A percentile compares a stretch with the other conserved stretches of the same genome.
Conservation (phyloP, 805 yeast species). For the Lachancea mirantina region DNA sequence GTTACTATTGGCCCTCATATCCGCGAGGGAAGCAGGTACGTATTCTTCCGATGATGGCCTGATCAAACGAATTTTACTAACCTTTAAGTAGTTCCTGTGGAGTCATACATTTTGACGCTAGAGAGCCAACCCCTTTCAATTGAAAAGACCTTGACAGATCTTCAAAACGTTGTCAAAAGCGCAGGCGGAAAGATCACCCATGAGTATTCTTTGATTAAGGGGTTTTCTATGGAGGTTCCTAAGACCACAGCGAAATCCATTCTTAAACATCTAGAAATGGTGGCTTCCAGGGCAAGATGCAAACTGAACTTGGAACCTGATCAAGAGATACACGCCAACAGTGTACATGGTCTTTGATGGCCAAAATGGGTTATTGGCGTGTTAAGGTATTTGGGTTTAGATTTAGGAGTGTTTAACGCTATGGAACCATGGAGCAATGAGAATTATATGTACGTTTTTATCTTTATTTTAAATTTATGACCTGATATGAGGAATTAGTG, state of each 20-base stretch:
- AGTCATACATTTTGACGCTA: constrained; percentile 7
- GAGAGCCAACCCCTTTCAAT: constrained; percentile 5
- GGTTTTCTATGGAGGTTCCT: constrained; percentile 40
- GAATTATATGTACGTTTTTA: too few species aligned
- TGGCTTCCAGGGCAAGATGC: constrained; percentile 17
- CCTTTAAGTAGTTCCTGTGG: constrained; percentile 1
- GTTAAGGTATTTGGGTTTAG: too few species aligned
- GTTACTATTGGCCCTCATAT: too few species aligned
- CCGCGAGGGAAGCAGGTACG: too few species aligned
- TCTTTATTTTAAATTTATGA: too few species aligned
- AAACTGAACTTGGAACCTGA: constrained; percentile 23
- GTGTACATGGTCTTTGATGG: constrained; percentile 4
- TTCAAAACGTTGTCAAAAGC: constrained; percentile 30
- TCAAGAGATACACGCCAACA: constrained; percentile 22
- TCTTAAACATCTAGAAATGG: constrained; percentile 12
- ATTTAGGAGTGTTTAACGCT: too few species aligned
- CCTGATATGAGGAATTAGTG: too few species aligned
- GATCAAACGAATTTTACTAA: constrained; percentile 4
- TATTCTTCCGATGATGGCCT: neutral
- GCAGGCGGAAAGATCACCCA: constrained; percentile 42
- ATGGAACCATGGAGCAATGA: too few species aligned
- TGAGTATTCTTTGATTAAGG: constrained; percentile 43
- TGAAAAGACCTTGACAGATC: constrained; percentile 16
- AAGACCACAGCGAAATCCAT: constrained; percentile 21
- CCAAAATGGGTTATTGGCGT: too few species aligned